Percentiles rank a stretch among this genome's conserved stretches.
Evolutionary conservation across 1,284 basidiomycete genomes (phyloP).

Genomic region (Chalciporus piperatoides): DNA sequence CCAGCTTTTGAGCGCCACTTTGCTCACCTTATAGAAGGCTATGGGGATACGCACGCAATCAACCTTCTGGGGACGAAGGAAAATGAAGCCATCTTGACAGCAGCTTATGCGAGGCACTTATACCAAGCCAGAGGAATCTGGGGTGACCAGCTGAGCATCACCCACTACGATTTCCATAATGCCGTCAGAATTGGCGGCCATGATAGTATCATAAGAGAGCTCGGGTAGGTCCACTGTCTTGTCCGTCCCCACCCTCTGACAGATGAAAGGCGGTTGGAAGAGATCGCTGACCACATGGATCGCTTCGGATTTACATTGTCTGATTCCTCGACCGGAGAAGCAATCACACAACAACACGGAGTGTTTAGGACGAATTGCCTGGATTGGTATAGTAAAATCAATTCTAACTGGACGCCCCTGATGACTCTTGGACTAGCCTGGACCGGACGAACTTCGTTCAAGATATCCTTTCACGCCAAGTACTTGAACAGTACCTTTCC

Average conservation of each 20-base stretch:
- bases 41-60: conserved; percentile 77
- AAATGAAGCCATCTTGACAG: conserved; percentile 83
- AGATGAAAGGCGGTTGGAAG: conserved; percentile 51
- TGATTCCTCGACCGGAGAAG: conserved; percentile 59
- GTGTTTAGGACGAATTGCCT: conserved; percentile 95
- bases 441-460: conserved; percentile 99
- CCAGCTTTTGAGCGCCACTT: conserved; percentile 97
- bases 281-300: conserved; percentile 66
- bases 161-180: conserved; percentile 94
- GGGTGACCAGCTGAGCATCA: conserved; percentile 65
- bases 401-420: neutral
- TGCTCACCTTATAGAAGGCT: conserved; percentile 79
- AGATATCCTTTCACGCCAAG: conserved; percentile 81
- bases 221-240: conserved; percentile 47
- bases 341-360: conserved; percentile 83
- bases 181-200: conserved; percentile 82
- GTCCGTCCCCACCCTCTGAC: conserved; percentile 12
- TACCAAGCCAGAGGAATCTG: conserved; percentile 54
- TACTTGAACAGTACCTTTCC: conserved; percentile 70
- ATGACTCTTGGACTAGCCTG: conserved; percentile 49
- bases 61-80: conserved; percentile 90
- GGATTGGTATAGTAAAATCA: conserved; percentile 67
- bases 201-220: conserved; percentile 77
- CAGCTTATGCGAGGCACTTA: conserved; percentile 79
- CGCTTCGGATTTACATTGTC: conserved; percentile 84